Evolutionary conservation across 2,329 filamentous ascomycete species (phyloP).

Genomic region (Paraphoma sp.): DNA sequence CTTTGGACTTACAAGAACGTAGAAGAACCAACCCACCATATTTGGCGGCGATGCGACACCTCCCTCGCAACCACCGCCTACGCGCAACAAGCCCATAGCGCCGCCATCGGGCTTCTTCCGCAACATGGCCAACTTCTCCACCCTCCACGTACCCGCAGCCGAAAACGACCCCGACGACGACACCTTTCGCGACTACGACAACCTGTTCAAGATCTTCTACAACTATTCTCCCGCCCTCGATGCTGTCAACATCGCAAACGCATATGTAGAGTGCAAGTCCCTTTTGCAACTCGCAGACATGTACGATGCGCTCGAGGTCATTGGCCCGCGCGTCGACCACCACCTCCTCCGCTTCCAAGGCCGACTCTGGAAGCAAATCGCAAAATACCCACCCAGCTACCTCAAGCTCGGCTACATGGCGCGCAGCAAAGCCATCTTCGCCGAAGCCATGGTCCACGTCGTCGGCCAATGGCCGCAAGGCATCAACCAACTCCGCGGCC

Average conservation of each 20-base stretch:
- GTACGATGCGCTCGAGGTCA: conserved; percentile 88
- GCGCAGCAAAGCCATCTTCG: conserved; percentile 77
- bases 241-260: conserved; percentile 85
- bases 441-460: conserved; percentile 86
- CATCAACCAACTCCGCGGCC: conserved; percentile 73
- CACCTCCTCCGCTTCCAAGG: conserved; percentile 92
- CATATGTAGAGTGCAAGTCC: conserved; percentile 93
- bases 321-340: conserved; percentile 89
- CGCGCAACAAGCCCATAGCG: conserved; percentile 68
- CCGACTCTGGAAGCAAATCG: conserved; percentile 92
- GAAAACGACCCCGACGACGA: conserved; percentile 71
- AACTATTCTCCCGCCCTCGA: conserved; percentile 86
- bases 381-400: conserved; percentile 93
- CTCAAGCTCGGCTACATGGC: conserved; percentile 88
- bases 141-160: conserved; percentile 52
- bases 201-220: conserved; percentile 95
- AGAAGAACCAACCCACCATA: conserved; percentile 55
- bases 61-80: conserved; percentile 56
- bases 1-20: conserved; percentile 15
- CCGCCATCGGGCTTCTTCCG: conserved; percentile 79
- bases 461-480: conserved; percentile 92
- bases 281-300: conserved; percentile 89
- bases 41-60: conserved; percentile 60
- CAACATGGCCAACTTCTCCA: conserved; percentile 81
- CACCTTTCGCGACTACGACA: conserved; percentile 89